Evolutionary conservation across 164 flowering plant genomes (phyloP), one percentile per base, ranked within the genome.

Genomic region (Amborella trichopoda): DNA sequence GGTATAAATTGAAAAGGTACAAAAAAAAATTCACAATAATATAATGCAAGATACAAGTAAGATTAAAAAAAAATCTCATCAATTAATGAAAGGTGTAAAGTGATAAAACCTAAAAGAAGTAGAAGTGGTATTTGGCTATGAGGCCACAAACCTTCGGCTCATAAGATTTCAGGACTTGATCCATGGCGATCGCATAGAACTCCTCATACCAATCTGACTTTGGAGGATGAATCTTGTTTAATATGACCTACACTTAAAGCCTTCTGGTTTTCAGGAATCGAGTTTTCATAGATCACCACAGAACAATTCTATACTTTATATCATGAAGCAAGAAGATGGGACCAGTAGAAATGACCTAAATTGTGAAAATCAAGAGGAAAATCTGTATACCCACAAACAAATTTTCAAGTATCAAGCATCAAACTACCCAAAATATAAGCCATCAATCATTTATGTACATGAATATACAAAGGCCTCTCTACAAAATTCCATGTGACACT

Each of bases 131-230:
- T 1, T 30, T 30, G 34, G 6, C 16, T 18, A 20, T n/a, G 26
- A 1, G 23, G 27, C 8, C 39, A 48, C 70, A 52, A 53, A 85
- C 97, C 88, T 81, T 87, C 20, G 61, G 70, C 53, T 86, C 94
- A 48, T 86, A 90, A 11, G 81, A 42, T 40, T 66, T 49, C 84
- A 67, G 74, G 46, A 47, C 12, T 21, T 61, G 53, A 26, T 69
- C 66, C 70, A 81, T 20, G 11, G 53, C 70, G 13, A 36, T 54
- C 9, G 96, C 94, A 62, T 70, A 83, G 10, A 76, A 63, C 50
- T 83, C 86, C 68, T 88, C 86, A 4, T 80, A 83, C 89, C 91
- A 88, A 53, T 68, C 81, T 6, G 94, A 81, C 50, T 75, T 77
- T 10, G 78, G 73, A 36, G 90, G 86, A 39, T 66, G 88, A 54